These are phyloP conservation scores for Calonectria honghensis DNA, from an alignment of 2,329 filamentous ascomycete genomes.

Conservation along the genomic window DNA sequence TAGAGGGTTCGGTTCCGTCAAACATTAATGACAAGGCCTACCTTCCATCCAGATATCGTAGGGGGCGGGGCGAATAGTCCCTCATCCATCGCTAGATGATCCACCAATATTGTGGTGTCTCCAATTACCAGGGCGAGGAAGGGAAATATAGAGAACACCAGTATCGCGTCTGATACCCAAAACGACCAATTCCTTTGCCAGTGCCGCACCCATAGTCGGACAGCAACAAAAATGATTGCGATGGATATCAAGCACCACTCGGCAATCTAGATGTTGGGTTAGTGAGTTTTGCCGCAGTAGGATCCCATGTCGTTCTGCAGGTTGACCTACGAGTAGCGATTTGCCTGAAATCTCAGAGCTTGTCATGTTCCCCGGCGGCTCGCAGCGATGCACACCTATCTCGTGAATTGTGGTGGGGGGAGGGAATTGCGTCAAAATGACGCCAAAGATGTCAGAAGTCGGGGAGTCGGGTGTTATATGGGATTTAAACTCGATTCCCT, in stretches of 20 bases:
- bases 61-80: background rate
- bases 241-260: background rate
- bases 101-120: background rate
- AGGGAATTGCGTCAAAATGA: background rate
- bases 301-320: too few species aligned
- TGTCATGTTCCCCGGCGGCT: background rate
- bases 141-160: background rate
- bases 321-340: background rate
- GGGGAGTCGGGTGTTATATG: background rate
- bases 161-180: background rate
- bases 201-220: background rate
- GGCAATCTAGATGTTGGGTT: background rate
- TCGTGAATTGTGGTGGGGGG: too few species aligned
- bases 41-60: background rate
- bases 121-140: conserved; percentile 7
- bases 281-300: background rate
- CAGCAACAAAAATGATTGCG: background rate
- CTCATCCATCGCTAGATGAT: too few species aligned
- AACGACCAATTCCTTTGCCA: conserved; percentile 19
- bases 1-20: too few species aligned
- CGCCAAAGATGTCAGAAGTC: background rate
- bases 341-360: background rate
- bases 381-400: background rate
- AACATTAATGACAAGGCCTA: background rate
- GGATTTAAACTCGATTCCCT: background rate